A percentile compares a stretch with the other conserved stretches of the same genome.
Evolutionary conservation across 257 asterid species (phyloP).

Genomic region (Haberlea rhodopensis): DNA sequence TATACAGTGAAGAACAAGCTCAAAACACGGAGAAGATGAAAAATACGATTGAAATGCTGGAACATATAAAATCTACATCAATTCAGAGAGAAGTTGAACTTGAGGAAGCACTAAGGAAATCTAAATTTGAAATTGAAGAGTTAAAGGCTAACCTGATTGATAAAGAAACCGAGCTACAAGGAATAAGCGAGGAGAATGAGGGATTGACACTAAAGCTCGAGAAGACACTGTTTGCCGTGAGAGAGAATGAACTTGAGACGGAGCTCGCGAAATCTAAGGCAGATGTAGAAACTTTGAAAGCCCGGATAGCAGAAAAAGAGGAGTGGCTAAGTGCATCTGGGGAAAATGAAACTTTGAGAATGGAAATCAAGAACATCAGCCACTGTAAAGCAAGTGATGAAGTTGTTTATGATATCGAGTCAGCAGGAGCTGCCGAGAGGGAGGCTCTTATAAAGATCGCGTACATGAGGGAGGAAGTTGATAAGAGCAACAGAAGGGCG

Average conservation of each 20-base stretch:
- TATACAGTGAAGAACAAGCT: constrained; percentile 52
- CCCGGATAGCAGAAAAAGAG: constrained; percentile 49
- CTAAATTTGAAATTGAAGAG: constrained; percentile 58
- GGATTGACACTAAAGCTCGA: constrained; percentile 43
- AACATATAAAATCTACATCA: constrained; percentile 48
- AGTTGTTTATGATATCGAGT: constrained; percentile 35
- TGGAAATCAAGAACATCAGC: constrained; percentile 33
- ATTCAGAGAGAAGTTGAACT: constrained; percentile 55
- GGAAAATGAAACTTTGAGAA: constrained; percentile 57
- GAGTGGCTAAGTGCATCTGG: constrained; percentile 39
- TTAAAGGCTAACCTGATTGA: constrained; percentile 80
- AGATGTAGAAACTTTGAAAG: constrained; percentile 41
- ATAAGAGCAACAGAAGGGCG: constrained; percentile 50
- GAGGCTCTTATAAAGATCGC: constrained; percentile 59
- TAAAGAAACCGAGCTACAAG: constrained; percentile 83
- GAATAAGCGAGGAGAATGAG: constrained; percentile 80
- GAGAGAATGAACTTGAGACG: constrained; percentile 46
- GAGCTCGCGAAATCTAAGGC: constrained; percentile 41
- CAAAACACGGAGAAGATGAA: constrained; percentile 38
- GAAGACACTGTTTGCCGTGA: constrained; percentile 31
- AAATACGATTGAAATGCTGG: constrained; percentile 54
- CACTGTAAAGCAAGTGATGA: constrained; percentile 29
- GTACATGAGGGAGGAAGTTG: constrained; percentile 59
- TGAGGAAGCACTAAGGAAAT: constrained; percentile 39
- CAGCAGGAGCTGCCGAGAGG: constrained; percentile 54